Evolutionary conservation across 306 rosid species (phyloP), one percentile per base, ranked within the genome.

Genomic region (Vigna mungo): DNA sequence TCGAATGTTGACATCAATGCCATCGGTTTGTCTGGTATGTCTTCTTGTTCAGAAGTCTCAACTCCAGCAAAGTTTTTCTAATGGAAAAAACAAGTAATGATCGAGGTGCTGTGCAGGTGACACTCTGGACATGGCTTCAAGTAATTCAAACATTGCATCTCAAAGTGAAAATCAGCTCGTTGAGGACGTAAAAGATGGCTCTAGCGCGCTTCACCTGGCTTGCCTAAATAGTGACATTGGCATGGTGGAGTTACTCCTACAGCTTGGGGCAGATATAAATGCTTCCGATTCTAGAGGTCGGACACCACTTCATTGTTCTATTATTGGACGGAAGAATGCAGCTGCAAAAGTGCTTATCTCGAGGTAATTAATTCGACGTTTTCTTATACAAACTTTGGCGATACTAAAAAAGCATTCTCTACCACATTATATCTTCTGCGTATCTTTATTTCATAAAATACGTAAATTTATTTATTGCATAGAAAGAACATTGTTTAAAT

Each of bases 201-300:
- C 88, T 81, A 75, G 88, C 64, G 63, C 86, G 81, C 91, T 92
- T 82, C 97, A 92, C 83, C 84, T 90, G 18, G 97, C 97, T 61
- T 90, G 97, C 87, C 85, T 78, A 79, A 83, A 82, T 74, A 84
- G 88, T 27, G 93, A 92, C 72, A 13, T 79, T 66, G 90, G 89
- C 84, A 90, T 90, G 97, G 89, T 92, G 83, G 97, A 92, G 74
- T 81, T 92, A 68, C 92, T 92, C 68, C 78, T 92, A 66, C 97
- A 92, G 79, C 77, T 88, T 56, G 95, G 97, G 34, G 97, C 93
- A 76, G 74, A 90, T 27, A 55, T 88, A 74, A 92, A 90, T 25
- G 88, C 85, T 64, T 69, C 85, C 18, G 97, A 92, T 84, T 83
- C 68, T 30, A 84, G 75, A 53, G 90, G 91, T 64, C 85, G 53